These are phyloP conservation scores for Rutstroemia sp. DNA, from an alignment of 2,329 filamentous ascomycete species.

Conservation along the genomic window DNA sequence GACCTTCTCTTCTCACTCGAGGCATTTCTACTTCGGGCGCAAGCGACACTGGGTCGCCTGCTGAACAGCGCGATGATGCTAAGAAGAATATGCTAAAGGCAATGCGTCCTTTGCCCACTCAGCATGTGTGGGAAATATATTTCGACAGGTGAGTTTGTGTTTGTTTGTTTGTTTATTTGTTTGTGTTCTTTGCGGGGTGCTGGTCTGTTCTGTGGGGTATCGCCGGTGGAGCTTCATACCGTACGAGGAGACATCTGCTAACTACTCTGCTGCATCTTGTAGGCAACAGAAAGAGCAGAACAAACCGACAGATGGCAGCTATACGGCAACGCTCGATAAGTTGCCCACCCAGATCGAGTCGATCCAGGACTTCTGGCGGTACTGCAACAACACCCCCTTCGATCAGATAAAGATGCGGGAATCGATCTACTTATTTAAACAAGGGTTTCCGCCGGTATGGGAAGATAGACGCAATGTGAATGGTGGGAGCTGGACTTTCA, in stretches of 20 bases:
- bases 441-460: constrained; percentile 70
- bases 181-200: background rate
- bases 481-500: constrained; percentile 89
- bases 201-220: background rate
- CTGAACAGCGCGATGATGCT: constrained; percentile 66
- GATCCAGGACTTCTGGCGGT: constrained; percentile 78
- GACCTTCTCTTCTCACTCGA: constrained; percentile 53
- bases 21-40: constrained; percentile 55
- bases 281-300: constrained; percentile 29
- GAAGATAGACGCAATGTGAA: constrained; percentile 80
- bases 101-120: constrained; percentile 64
- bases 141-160: constrained; percentile 48
- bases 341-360: constrained; percentile 63
- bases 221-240: background rate
- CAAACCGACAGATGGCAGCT: constrained; percentile 29
- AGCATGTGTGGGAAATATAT: constrained; percentile 73
- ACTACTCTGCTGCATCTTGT: background rate
- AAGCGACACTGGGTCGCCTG: constrained; percentile 58
- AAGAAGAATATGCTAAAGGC: constrained; percentile 78
- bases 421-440: constrained; percentile 73
- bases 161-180: background rate
- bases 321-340: constrained; percentile 44
- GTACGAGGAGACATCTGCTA: too few species aligned
- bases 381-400: constrained; percentile 75
- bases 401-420: constrained; percentile 70